Percentiles rank a stretch among this genome's conserved stretches.
Conservation (phyloP, 768 basidiomycete species). For the Filobasidium floriforme region DNA sequence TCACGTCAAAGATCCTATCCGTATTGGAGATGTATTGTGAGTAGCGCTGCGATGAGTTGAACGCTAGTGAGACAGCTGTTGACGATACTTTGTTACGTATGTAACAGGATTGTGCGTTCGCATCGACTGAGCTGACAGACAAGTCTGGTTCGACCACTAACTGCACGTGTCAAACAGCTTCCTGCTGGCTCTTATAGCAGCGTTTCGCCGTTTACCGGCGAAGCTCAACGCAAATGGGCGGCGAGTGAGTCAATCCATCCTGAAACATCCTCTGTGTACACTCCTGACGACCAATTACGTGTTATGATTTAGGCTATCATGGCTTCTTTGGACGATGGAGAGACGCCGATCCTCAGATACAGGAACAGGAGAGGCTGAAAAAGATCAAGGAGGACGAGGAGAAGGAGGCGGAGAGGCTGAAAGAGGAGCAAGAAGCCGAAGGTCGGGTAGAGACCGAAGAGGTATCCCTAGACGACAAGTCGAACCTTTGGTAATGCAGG, state of each 20-base stretch:
- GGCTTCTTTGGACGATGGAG: slow-evolving; percentile 36
- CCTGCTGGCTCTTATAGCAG: slow-evolving; percentile 34
- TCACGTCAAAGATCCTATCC: slow-evolving; percentile 28
- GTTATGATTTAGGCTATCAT: slow-evolving; percentile 19
- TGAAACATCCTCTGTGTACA: not conserved
- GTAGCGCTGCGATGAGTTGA: not conserved
- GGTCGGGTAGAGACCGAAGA: slow-evolving; percentile 5
- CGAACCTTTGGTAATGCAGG: too few species aligned
- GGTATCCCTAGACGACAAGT: not conserved
- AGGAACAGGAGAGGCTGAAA: slow-evolving; percentile 29
- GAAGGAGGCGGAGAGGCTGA: not conserved
- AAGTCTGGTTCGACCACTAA: not conserved
- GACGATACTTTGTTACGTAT: not conserved
- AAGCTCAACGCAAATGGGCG: slow-evolving; percentile 34
- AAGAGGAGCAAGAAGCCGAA: slow-evolving; percentile 15
- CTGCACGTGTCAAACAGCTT: slow-evolving; percentile 6
- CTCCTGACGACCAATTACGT: not conserved
- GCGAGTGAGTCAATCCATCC: slow-evolving; percentile 9
- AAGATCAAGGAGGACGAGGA: slow-evolving; percentile 29
- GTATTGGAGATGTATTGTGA: slow-evolving; percentile 33
- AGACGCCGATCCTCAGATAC: slow-evolving; percentile 29
- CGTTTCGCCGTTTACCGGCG: slow-evolving; percentile 29
- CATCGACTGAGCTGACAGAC: not conserved
- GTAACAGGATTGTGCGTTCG: slow-evolving; percentile 1
- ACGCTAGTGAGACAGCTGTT: not conserved